phyloP scores from a whole-genome alignment of 257 asterid genomes.

The Lithospermum erythrorhizon region DNA sequence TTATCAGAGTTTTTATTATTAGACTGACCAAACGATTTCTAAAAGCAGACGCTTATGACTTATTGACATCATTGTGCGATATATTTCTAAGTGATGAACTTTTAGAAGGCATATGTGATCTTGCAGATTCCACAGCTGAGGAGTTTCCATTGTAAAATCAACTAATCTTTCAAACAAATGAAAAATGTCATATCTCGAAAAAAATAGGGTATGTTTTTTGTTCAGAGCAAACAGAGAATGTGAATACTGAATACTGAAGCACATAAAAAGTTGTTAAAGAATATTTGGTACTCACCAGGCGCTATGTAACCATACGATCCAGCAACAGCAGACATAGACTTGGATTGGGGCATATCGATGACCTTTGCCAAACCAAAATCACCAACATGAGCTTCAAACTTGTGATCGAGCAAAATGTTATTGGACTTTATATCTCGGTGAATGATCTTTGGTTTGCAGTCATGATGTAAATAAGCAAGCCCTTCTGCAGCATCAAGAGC shows the following conservation, averaged over 20 bases:
- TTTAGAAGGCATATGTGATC: neutral
- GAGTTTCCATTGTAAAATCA: too few species aligned
- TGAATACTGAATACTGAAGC: too few species aligned
- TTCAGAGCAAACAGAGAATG: too few species aligned
- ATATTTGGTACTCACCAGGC: constrained; percentile 49
- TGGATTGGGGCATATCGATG: constrained; percentile 89
- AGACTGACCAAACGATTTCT: neutral
- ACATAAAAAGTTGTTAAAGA: neutral
- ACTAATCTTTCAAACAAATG: neutral
- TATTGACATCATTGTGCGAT: too few species aligned
- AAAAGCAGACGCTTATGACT: neutral
- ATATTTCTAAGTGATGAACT: neutral
- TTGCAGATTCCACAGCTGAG: too few species aligned
- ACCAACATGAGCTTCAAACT: constrained; percentile 92
- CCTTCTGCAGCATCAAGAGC: constrained; percentile 95
- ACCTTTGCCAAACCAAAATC: constrained; percentile 96
- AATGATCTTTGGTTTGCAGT: constrained; percentile 74
- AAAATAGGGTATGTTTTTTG: neutral
- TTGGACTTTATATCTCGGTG: constrained; percentile 90
- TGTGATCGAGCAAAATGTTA: constrained; percentile 74
- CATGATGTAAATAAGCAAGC: constrained; percentile 80
- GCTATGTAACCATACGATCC: constrained; percentile 97
- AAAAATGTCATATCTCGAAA: neutral
- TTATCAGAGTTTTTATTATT: too few species aligned
- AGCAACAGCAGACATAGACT: constrained; percentile 94